Percentiles rank a stretch among this genome's conserved stretches.
These are phyloP conservation scores for Spencermartinsiella ligniputridi DNA, from an alignment of 1,139 yeast species.

Conservation along the genomic window DNA sequence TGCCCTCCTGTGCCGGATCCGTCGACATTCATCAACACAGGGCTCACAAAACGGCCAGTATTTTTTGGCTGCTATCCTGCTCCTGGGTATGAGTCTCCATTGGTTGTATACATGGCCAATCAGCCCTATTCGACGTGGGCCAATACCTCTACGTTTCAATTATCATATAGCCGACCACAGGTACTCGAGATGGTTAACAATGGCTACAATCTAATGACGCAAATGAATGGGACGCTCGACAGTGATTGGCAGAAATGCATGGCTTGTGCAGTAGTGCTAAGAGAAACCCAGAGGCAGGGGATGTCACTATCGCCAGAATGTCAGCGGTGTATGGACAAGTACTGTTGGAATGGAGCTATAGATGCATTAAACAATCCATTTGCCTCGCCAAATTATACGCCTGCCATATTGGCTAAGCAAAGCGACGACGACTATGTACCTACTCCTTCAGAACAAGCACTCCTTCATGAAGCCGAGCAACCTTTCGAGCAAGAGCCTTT, in stretches of 20 bases:
- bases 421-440: neutral
- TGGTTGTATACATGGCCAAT: constrained; percentile 77
- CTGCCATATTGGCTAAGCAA: neutral
- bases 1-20: constrained; percentile 87
- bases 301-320: constrained; percentile 66
- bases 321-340: constrained; percentile 60
- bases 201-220: constrained; percentile 75
- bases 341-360: constrained; percentile 74
- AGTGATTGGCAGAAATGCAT: constrained; percentile 73
- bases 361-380: constrained; percentile 3
- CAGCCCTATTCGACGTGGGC: constrained; percentile 62
- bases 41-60: constrained; percentile 41
- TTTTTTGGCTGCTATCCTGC: constrained; percentile 68
- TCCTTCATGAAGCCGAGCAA: constrained; percentile 64
- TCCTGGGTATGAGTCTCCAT: constrained; percentile 47
- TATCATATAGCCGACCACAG: constrained; percentile 57
- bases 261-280: constrained; percentile 82
- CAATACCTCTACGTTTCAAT: constrained; percentile 68
- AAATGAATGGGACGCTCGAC: constrained; percentile 69
- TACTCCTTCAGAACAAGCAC: constrained; percentile 3
- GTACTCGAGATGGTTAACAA: constrained; percentile 61
- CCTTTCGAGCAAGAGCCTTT: constrained; percentile 62
- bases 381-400: constrained; percentile 1
- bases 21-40: constrained; percentile 47
- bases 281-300: constrained; percentile 72